phyloP scores from a whole-genome alignment of 495 filamentous ascomycete genomes.

The Saxophila tyrrhenica region DNA sequence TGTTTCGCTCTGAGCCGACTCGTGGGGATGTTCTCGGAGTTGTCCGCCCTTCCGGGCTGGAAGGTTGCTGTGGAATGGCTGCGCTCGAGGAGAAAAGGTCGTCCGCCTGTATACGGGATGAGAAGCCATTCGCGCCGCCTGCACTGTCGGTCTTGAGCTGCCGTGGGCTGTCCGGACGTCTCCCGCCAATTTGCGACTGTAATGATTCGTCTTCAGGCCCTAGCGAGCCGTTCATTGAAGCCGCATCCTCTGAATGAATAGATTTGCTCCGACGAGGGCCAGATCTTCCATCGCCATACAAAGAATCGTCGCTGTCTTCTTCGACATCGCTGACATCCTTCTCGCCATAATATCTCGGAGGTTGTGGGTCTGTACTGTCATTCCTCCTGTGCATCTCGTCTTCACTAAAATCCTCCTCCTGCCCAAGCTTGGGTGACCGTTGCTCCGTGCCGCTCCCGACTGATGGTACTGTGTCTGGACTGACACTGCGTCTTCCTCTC shows the following conservation, averaged over 20 bases:
- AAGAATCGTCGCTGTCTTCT: not conserved
- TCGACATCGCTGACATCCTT: constrained; percentile 13
- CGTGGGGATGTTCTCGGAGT: not conserved
- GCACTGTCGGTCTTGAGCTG: no score
- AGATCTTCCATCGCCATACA: not conserved
- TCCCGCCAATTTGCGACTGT: no score
- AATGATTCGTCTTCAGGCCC: no score
- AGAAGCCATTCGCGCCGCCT: no score
- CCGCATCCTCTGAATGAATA: not conserved
- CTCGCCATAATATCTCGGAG: not conserved
- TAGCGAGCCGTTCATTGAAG: not conserved
- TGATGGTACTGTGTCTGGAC: not conserved
- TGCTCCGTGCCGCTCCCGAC: not conserved
- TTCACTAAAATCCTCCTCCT: not conserved
- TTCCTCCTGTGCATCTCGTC: not conserved
- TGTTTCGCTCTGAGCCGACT: not conserved
- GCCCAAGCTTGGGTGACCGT: not conserved
- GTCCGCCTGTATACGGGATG: no score
- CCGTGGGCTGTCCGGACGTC: no score
- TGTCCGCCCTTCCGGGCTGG: not conserved
- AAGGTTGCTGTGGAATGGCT: no score
- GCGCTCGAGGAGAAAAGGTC: no score
- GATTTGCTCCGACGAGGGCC: not conserved
- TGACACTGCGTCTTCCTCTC: not conserved
- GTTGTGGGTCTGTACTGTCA: not conserved